Evolutionary conservation across 1,139 yeast species (phyloP).

Genomic region (Pichia sp.): DNA sequence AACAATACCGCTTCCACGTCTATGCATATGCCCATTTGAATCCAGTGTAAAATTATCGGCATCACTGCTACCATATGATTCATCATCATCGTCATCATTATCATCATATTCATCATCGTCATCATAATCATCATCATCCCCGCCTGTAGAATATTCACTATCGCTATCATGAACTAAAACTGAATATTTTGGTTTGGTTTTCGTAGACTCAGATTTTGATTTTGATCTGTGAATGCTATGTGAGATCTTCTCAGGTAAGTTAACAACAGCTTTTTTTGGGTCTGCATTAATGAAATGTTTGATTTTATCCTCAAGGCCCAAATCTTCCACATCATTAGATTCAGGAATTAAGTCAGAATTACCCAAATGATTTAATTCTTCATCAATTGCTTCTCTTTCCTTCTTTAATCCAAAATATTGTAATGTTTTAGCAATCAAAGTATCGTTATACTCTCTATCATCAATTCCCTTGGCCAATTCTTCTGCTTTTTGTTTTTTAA

Average conservation of each 20-base stretch:
- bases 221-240: background rate
- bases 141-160: constrained; percentile 1
- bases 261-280: constrained; percentile 18
- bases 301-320: constrained; percentile 22
- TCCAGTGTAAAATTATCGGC: constrained; percentile 1
- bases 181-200: background rate
- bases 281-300: constrained; percentile 22
- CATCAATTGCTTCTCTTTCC: constrained; percentile 14
- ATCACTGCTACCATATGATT: background rate
- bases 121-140: constrained; percentile 3
- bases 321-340: constrained; percentile 7
- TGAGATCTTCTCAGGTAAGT: constrained; percentile 4
- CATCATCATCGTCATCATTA: background rate
- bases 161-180: constrained; percentile 7
- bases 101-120: constrained; percentile 4
- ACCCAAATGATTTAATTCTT: constrained; percentile 18
- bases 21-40: background rate
- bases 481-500: constrained; percentile 18
- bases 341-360: constrained; percentile 23
- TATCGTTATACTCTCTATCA: constrained; percentile 11
- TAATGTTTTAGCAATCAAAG: constrained; percentile 18
- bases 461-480: constrained; percentile 4
- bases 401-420: constrained; percentile 14
- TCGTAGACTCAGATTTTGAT: background rate
- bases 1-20: background rate